Evolutionary conservation across 192 early-diverging fungal species (phyloP), one percentile per base, ranked within the genome.

Genomic region (Backusella luteola): DNA sequence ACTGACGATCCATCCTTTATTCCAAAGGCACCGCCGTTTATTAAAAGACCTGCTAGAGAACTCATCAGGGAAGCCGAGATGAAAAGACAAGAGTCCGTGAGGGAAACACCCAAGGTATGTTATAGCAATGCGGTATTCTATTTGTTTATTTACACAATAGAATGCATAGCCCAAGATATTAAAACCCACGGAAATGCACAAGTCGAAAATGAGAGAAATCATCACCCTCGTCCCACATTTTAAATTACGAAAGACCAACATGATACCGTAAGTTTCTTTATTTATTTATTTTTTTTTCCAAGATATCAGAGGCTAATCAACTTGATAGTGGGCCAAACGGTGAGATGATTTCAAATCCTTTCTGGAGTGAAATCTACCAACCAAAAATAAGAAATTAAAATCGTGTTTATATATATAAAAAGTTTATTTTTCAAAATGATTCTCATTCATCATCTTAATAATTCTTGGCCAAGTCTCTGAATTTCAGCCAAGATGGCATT

Each of bases 401-500:
- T 11, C 12, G 9, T 23, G 53, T 56, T 8, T 56, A 26, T 56
- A 26, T 59, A 56, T 14, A 44, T 14, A 15, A 44, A 3, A 38
- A 38, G 36, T 38, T 38, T 38, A 38, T 15, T 44, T 44, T 44
- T 44, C 14, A 15, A 44, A 32, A 44, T 44, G 42, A 44, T 11
- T 42, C 3, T 42, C 9, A 14, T 46, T 23, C 26, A 56, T 56
- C n/a, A 14, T 53, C 4, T 53, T 21, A 53, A 53, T 53, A 53
- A 53, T 19, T 53, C 52, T 53, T n/a, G n/a, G 17, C 52, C 52
- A 53, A 94, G 69, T 36, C 91, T 82, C 76, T 91, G 84, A 67
- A 94, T 90, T 80, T 92, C 91, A 5, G 86, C 84, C 23, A 88
- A 79, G 76, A 93, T 88, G 2, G 91, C 90, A 66, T 79, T 71